Evolutionary conservation across 768 basidiomycete species (phyloP), one percentile per base, ranked within the genome.

Genomic region (Kwoniella sp.): DNA sequence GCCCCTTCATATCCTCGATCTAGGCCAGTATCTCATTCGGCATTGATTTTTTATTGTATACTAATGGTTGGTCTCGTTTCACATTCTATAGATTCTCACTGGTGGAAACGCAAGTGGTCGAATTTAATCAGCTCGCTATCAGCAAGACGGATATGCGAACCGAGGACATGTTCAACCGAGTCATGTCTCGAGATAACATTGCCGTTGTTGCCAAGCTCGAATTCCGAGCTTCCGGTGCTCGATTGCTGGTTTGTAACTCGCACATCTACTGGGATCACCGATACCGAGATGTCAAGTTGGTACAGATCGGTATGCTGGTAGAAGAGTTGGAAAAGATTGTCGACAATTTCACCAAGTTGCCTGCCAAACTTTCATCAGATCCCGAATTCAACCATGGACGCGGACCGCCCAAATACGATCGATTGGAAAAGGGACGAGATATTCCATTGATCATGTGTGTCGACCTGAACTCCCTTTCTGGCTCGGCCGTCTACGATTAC

Each of bases 121-220:
- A 98, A 79, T 99, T 94, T 82, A 90, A 88, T 77, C 85, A 90
- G 36, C 85, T 93, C 67, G 95, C 94, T 21, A 89, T 97, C 86
- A 90, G 92, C 72, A 92, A 92, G 84, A 92, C 93, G 82, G 77
- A 81, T 49, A 79, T 81, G 75, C 76, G 80, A 55, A 95, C 92
- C 19, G 93, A 98, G 74, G 95, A 97, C 83, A 94, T 98, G 93
- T 98, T 97, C 85, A 97, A 97, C 77, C 92, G 96, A 30, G 92
- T 98, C 58, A 85, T 97, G 70, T 89, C 90, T 66, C 91, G 92
- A 78, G 95, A 98, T 80, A 87, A 97, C 75, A 90, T 98, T 68
- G 92, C 92, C 50, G 87, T 92, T 68, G 83, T 94, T 61, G 87
- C 87, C 71, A 84, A 92, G 29, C 84, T 98, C 75, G 96, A 99